A percentile compares a stretch with the other conserved stretches of the same genome.
phyloP scores from a whole-genome alignment of 2,329 filamentous ascomycete genomes.

The Trichoderma harzianum region DNA sequence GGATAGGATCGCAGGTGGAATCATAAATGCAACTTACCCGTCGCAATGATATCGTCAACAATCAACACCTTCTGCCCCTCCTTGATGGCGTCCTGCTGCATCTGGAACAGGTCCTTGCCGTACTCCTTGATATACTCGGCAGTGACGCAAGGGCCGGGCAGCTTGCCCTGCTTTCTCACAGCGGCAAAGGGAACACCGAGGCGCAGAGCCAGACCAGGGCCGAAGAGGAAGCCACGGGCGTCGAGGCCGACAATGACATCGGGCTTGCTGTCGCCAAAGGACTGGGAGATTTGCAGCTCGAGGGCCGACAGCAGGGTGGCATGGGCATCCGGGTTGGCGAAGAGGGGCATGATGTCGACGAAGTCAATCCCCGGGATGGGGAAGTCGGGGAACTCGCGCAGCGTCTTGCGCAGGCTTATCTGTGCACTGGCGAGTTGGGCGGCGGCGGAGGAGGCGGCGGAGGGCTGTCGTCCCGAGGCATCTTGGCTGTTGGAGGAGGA shows the following conservation, averaged over 20 bases:
- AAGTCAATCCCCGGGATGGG: slow-evolving; percentile 90
- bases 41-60: slow-evolving; percentile 98
- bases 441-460: slow-evolving; percentile 59
- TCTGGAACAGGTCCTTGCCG: slow-evolving; percentile 91
- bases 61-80: slow-evolving; percentile 85
- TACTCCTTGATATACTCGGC: slow-evolving; percentile 94
- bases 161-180: slow-evolving; percentile 91
- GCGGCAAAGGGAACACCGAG: slow-evolving; percentile 86
- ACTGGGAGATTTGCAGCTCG: slow-evolving; percentile 72
- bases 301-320: slow-evolving; percentile 76
- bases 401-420: slow-evolving; percentile 66
- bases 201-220: slow-evolving; percentile 79
- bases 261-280: slow-evolving; percentile 60
- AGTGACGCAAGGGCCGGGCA: slow-evolving; percentile 83
- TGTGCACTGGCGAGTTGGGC: slow-evolving; percentile 65
- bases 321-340: slow-evolving; percentile 73
- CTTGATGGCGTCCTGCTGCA: slow-evolving; percentile 83
- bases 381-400: slow-evolving; percentile 89
- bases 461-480: slow-evolving; percentile 62
- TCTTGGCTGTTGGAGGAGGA: slow-evolving; percentile 41
- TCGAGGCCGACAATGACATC: slow-evolving; percentile 94
- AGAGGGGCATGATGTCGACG: slow-evolving; percentile 96
- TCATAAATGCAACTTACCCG: slow-evolving; percentile 59
- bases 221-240: slow-evolving; percentile 92
- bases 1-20: not conserved